These are phyloP conservation scores for Nitzschia sp. DNA, from an alignment of 108 stramenopile species.

Conservation along the genomic window DNA sequence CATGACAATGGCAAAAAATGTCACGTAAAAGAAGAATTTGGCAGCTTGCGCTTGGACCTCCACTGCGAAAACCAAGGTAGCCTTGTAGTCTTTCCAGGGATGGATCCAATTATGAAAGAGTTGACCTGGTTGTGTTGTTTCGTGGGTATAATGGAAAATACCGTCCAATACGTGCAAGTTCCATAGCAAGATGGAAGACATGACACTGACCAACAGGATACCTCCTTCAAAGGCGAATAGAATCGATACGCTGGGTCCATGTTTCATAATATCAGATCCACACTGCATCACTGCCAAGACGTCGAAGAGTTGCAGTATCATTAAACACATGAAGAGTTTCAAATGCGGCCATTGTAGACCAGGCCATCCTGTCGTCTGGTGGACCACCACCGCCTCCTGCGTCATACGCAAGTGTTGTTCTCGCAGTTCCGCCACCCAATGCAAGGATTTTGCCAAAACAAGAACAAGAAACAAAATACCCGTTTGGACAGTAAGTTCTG, in stretches of 20 bases:
- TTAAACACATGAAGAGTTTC: slow-evolving; percentile 56
- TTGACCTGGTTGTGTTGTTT: slow-evolving; percentile 33
- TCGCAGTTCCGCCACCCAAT: slow-evolving; percentile 92
- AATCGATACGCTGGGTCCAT: slow-evolving; percentile 86
- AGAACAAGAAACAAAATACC: slow-evolving; percentile 83
- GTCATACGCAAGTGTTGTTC: slow-evolving; percentile 92
- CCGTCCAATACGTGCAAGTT: slow-evolving; percentile 87
- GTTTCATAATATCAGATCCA: slow-evolving; percentile 47
- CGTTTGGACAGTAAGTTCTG: slow-evolving; percentile 84
- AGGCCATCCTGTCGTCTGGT: slow-evolving; percentile 20
- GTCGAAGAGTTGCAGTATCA: slow-evolving; percentile 62
- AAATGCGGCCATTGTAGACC: slow-evolving; percentile 50
- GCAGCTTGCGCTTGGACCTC: slow-evolving; percentile 92
- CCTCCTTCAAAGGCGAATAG: slow-evolving; percentile 95
- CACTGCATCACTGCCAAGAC: slow-evolving; percentile 59
- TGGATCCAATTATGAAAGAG: slow-evolving; percentile 50
- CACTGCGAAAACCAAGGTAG: slow-evolving; percentile 84
- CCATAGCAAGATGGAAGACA: slow-evolving; percentile 72
- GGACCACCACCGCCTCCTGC: slow-evolving; percentile 58
- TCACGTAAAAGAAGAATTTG: slow-evolving; percentile 92
- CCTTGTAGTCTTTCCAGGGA: slow-evolving; percentile 80
- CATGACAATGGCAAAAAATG: slow-evolving; percentile 95
- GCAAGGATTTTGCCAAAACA: slow-evolving; percentile 89
- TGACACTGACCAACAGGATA: slow-evolving; percentile 79
- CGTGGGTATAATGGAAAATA: slow-evolving; percentile 64